phyloP scores from a whole-genome alignment of 2,329 filamentous ascomycete species.

The Ascochyta pisi region DNA sequence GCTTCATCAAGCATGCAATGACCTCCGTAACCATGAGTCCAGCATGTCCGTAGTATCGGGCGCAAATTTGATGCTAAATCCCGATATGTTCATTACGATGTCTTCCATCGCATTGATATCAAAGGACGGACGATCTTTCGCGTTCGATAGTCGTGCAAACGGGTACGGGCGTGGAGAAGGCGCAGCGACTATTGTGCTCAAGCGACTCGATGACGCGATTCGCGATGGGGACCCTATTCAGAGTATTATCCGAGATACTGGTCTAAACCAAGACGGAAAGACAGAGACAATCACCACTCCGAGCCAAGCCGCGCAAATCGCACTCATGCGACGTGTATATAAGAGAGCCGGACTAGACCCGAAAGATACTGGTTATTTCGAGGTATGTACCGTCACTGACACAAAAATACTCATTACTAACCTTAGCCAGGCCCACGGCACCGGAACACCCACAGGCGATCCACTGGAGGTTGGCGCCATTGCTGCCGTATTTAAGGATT shows the following conservation, averaged over 20 bases:
- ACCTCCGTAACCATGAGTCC: no score
- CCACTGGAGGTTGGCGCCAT: conserved; percentile 30
- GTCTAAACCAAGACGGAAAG: conserved; percentile 23
- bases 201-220: conserved; percentile 34
- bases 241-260: conserved; percentile 36
- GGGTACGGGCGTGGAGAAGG: conserved; percentile 44
- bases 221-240: conserved; percentile 37
- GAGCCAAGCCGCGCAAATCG: conserved; percentile 53
- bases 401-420: no score
- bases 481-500: conserved; percentile 17
- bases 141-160: conserved; percentile 37
- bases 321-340: conserved; percentile 12
- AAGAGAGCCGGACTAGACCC: conserved; percentile 41
- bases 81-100: conserved; percentile 15
- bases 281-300: conserved; percentile 25
- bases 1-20: no score
- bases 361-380: conserved; percentile 35
- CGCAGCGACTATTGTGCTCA: conserved; percentile 34
- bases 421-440: conserved; percentile 50
- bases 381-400: conserved; percentile 12
- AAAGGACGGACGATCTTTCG: not conserved
- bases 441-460: conserved; percentile 60
- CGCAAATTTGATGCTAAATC: not conserved
- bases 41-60: no score
- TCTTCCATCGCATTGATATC: no score